These are phyloP conservation scores for Boletellus deceptivus DNA, from an alignment of 1,284 basidiomycete genomes.

Conservation along the genomic window DNA sequence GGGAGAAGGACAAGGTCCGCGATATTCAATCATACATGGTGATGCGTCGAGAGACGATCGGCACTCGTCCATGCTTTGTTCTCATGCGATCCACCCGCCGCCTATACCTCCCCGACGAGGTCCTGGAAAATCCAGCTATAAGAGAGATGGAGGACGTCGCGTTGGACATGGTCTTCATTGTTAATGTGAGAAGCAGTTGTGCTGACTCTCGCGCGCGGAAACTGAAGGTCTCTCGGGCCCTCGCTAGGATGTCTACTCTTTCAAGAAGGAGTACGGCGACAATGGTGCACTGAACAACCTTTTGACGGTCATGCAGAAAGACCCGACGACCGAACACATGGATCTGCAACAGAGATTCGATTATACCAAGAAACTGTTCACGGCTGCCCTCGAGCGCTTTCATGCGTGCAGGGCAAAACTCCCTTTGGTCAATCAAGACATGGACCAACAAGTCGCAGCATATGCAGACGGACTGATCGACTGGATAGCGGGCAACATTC, in stretches of 20 bases:
- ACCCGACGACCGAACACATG: conserved; percentile 15
- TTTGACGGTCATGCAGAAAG: conserved; percentile 17
- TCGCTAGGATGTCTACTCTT: conserved; percentile 30
- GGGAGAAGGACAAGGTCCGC: conserved; percentile 9
- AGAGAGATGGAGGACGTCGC: conserved; percentile 29
- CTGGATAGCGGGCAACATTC: conserved; percentile 27
- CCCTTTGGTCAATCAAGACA: conserved; percentile 16
- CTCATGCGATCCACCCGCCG: conserved; percentile 30
- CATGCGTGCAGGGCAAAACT: conserved; percentile 17
- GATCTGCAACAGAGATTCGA: conserved; percentile 20
- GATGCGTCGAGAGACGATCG: conserved; percentile 29
- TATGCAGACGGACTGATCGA: conserved; percentile 31
- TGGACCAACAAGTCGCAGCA: conserved; percentile 17
- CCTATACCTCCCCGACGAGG: conserved; percentile 25
- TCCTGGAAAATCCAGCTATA: conserved; percentile 22
- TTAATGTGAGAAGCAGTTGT: conserved; percentile 20
- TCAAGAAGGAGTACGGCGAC: conserved; percentile 30
- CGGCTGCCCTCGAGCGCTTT: conserved; percentile 22
- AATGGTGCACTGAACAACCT: conserved; percentile 30
- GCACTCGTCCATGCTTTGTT: conserved; percentile 29
- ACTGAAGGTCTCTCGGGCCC: not conserved
- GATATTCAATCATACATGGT: conserved; percentile 29
- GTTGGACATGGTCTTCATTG: conserved; percentile 29
- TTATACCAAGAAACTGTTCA: conserved; percentile 13
- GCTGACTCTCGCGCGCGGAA: not conserved